Conservation (phyloP, 768 basidiomycete genomes). For the Pisolithus sp. region DNA sequence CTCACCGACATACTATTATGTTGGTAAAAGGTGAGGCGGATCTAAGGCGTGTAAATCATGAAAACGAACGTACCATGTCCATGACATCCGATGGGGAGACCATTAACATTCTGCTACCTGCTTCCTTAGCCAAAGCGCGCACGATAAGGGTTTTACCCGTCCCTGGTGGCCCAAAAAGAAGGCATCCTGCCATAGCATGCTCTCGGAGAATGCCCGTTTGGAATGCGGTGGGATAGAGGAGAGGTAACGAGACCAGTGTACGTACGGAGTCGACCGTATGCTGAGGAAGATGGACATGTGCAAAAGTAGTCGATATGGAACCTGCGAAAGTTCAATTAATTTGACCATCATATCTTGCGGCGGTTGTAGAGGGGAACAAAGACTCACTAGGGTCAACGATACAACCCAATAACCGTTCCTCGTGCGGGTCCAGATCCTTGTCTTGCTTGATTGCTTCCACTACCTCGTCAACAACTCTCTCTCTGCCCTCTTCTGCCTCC, state of each 20-base stretch:
- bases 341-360: not conserved
- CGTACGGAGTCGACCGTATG: constrained; percentile 90
- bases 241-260: constrained; percentile 83
- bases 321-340: constrained; percentile 31
- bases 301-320: constrained; percentile 76
- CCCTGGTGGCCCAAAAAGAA: constrained; percentile 90
- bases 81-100: constrained; percentile 91
- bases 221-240: constrained; percentile 85
- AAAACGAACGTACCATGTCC: constrained; percentile 68
- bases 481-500: constrained; percentile 18
- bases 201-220: constrained; percentile 84
- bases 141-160: constrained; percentile 89
- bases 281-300: constrained; percentile 80
- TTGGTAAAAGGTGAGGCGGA: constrained; percentile 1
- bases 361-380: not conserved
- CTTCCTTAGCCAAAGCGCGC: constrained; percentile 87
- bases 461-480: constrained; percentile 49
- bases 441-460: constrained; percentile 74
- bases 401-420: constrained; percentile 72
- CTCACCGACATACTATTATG: constrained; percentile 72
- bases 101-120: constrained; percentile 88
- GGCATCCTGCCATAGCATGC: constrained; percentile 85
- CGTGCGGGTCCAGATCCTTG: constrained; percentile 70
- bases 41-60: not conserved
- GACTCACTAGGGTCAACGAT: constrained; percentile 75